Percentiles rank a stretch among this genome's conserved stretches.
Conservation (phyloP, 2,329 filamentous ascomycete species). For the Aspergillus jensenii region DNA sequence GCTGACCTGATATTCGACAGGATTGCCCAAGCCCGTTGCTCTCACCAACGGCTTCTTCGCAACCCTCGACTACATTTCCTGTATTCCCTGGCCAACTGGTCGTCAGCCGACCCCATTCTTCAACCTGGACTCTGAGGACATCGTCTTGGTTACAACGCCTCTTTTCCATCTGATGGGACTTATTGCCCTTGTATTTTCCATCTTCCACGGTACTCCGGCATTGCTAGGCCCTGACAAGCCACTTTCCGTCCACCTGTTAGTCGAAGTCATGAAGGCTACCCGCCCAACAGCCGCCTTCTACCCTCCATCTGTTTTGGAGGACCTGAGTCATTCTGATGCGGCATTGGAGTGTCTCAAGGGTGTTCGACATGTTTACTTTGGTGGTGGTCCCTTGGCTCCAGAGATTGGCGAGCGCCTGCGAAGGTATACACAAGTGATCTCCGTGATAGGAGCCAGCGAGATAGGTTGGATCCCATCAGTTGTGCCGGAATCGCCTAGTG, state of each 20-base stretch:
- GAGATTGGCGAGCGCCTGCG: neutral
- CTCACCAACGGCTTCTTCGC: constrained; percentile 24
- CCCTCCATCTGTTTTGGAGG: constrained; percentile 7
- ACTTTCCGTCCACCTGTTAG: constrained; percentile 1
- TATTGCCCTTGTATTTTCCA: neutral
- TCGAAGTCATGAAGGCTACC: constrained; percentile 5
- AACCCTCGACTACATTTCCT: constrained; percentile 12
- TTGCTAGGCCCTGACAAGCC: constrained; percentile 1
- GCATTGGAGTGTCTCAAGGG: constrained; percentile 6
- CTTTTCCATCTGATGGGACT: constrained; percentile 9
- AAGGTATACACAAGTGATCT: neutral
- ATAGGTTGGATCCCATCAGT: neutral
- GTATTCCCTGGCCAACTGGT: neutral
- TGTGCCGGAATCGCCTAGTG: neutral
- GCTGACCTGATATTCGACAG: no score
- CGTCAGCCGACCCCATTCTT: neutral
- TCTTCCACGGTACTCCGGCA: constrained; percentile 3
- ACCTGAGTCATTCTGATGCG: constrained; percentile 4
- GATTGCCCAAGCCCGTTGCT: constrained; percentile 35
- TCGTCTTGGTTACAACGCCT: neutral
- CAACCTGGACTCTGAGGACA: neutral
- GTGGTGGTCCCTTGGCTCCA: neutral
- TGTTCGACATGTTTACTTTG: constrained; percentile 1
- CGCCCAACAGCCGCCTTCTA: neutral
- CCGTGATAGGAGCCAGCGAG: neutral